Evolutionary conservation across 495 filamentous ascomycete genomes (phyloP).

Genomic region (Lentithecium fluviatile): DNA sequence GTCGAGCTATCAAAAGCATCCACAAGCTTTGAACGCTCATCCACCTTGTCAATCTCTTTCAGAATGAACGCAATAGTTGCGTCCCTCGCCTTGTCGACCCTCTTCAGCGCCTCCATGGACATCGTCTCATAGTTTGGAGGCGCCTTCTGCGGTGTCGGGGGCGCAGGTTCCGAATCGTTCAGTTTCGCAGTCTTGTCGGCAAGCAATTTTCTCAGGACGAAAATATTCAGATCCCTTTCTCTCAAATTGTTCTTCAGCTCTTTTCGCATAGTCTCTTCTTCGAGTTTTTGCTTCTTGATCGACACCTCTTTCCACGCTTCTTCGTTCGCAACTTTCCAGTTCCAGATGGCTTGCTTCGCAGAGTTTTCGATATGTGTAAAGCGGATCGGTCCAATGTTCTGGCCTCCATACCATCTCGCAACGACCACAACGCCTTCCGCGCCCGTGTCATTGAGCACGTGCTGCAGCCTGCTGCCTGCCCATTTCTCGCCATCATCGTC

Average conservation of each 20-base stretch:
- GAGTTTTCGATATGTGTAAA: conserved; percentile 48
- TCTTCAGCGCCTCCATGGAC: conserved; percentile 38
- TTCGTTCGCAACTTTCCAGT: conserved; percentile 33
- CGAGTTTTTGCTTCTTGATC: conserved; percentile 37
- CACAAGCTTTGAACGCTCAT: conserved; percentile 28
- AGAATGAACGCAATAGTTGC: conserved; percentile 47
- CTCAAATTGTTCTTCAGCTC: conserved; percentile 37
- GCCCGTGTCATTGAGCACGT: conserved; percentile 41
- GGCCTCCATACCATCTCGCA: conserved; percentile 51
- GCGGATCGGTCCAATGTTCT: conserved; percentile 47
- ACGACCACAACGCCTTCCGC: conserved; percentile 47
- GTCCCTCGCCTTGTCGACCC: conserved; percentile 48
- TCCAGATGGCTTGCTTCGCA: conserved; percentile 43
- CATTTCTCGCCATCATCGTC: conserved; percentile 51
- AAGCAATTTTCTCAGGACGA: conserved; percentile 42
- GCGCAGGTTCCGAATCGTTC: conserved; percentile 6
- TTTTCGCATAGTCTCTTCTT: conserved; percentile 36
- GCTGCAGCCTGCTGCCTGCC: conserved; percentile 43
- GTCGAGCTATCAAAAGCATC: conserved; percentile 14
- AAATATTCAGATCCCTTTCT: conserved; percentile 46
- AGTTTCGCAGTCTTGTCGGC: conserved; percentile 39
- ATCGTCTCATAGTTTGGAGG: conserved; percentile 41
- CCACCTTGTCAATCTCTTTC: conserved; percentile 46
- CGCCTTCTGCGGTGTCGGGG: conserved; percentile 33
- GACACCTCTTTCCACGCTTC: conserved; percentile 21